Evolutionary conservation across 768 basidiomycete species (phyloP), one percentile per base, ranked within the genome.

Genomic region (Phylloporus arenicola): DNA sequence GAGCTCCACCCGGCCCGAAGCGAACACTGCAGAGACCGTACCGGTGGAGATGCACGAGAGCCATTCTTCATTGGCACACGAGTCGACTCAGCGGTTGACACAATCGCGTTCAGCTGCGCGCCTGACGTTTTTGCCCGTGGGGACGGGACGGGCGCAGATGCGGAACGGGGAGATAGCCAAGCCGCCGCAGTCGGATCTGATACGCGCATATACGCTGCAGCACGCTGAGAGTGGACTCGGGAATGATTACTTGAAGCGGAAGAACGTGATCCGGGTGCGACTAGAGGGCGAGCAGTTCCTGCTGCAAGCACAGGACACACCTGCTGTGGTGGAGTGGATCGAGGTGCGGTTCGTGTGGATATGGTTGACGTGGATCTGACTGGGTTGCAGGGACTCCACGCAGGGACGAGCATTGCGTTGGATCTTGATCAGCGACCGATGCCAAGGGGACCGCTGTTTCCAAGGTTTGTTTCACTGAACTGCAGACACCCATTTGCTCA

Each of bases 271-370:
- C 30, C 78, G 96, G 19, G 81, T 98, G 25, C 72, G 95, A 50
- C 72, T 92, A 56, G 92, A 96, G 65, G 96, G 95, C 12, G 91
- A 98, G 72, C 96, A 99, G 71, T 99, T 99, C 69, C 72, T 99
- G 58, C 60, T 99, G 58, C 95, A 99, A 70, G 89, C 90, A 3
- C 80, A 76, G 44, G 85, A 88, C 62, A 84, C 92, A 34, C 76
- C 82, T 39, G 81, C 83, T 24, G 94, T 97, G 2, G 90, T 98
- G 48, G 82, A 86, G 47, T 94, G 95, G 92, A 94, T 99, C 54
- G 95, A 99, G 83, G 91, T 92, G 58, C 50, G 73, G 61, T 33
- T 47, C 43, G 57, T 52, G 33, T 22, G 34, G 25, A 25, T 34
- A 41, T 12, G 20, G 16, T 39, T 29, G 57, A 19, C 12, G 47